Evolutionary conservation across 164 flowering plant species (phyloP), one percentile per base, ranked within the genome.

Genomic region (Aristolochia californica): DNA sequence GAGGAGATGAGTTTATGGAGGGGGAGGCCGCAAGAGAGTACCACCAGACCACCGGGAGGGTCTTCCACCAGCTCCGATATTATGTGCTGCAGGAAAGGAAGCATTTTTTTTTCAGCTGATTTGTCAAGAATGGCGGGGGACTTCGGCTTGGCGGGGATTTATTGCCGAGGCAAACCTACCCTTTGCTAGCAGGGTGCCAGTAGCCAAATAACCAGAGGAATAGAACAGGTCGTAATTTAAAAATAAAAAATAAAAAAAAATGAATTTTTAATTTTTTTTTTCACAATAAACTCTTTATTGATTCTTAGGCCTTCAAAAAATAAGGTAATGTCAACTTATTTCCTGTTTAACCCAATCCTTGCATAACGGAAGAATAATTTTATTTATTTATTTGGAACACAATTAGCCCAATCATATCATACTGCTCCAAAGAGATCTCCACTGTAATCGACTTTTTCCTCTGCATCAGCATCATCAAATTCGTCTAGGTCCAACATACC

Each of bases 1-100:
- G 88, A 67, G 55, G 91, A 62, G 63, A 90, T 64, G 65, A 94
- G 88, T 24, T 80, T 84, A 58, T 75, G 67, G 64, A 90, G 86
- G 45, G 77, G 59, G 69, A 94, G 96, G 38, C 99, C 97, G 11
- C 91, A 74, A 57, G 95, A 87, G 69, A 90, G 75, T 48, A 94
- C 57, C 0, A 86, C 91, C 0, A 90, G 74, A 5, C 93, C 95
- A 63, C 90, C 88, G 49, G 60, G 65, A 13, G 80, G 16, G 59
- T 86, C 95, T 45, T 84, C 95, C 0, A 90, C 66, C 44, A 94
- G 91, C 56, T 90, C 97, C 44, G 85, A 59, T 67, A 90, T 77
- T 51, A 94, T 84, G 66, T 84, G 93, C 48, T 86, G 79, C 44
- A 88, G 93, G 60, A 90, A 94, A 53, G 76, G 81, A 0, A 90